phyloP scores from a whole-genome alignment of 2,329 filamentous ascomycete genomes.

The Aspergillus udagawae region DNA sequence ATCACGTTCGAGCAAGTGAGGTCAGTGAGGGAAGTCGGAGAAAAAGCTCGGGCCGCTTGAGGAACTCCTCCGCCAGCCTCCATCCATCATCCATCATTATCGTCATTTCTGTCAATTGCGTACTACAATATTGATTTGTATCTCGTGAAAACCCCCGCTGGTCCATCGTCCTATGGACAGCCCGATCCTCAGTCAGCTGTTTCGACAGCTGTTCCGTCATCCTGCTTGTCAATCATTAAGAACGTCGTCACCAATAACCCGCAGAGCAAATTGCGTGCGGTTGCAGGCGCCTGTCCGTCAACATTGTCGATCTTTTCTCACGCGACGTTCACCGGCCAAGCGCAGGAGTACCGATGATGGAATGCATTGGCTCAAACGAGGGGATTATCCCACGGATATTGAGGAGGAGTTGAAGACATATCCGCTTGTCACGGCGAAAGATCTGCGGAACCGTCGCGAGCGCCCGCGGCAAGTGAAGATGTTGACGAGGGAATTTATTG shows the following conservation, averaged over 20 bases:
- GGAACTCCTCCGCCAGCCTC: slow-evolving; percentile 11
- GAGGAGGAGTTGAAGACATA: slow-evolving; percentile 75
- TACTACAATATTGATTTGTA: not conserved
- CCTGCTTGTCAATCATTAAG: slow-evolving; percentile 58
- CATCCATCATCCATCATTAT: slow-evolving; percentile 7
- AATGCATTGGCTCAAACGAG: slow-evolving; percentile 81
- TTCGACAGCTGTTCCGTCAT: slow-evolving; percentile 80
- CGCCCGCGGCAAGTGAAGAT: slow-evolving; percentile 89
- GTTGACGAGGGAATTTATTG: slow-evolving; percentile 95
- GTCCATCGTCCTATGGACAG: slow-evolving; percentile 65
- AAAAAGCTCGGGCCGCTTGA: slow-evolving; percentile 37
- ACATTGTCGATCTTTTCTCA: slow-evolving; percentile 36
- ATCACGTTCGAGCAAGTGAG: not conserved
- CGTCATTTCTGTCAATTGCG: not conserved
- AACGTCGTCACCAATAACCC: slow-evolving; percentile 28
- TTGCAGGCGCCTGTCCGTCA: slow-evolving; percentile 21
- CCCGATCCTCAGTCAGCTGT: slow-evolving; percentile 69
- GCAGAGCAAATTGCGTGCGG: slow-evolving; percentile 16
- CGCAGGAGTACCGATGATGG: slow-evolving; percentile 49
- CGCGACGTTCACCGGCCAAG: slow-evolving; percentile 31
- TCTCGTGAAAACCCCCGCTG: not conserved
- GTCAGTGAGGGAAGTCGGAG: slow-evolving; percentile 1
- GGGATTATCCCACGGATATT: slow-evolving; percentile 71
- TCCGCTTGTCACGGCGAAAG: slow-evolving; percentile 78
- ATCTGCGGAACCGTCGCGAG: slow-evolving; percentile 67